phyloP scores from a whole-genome alignment of 345 rosid genomes.

The Populus nigra region DNA sequence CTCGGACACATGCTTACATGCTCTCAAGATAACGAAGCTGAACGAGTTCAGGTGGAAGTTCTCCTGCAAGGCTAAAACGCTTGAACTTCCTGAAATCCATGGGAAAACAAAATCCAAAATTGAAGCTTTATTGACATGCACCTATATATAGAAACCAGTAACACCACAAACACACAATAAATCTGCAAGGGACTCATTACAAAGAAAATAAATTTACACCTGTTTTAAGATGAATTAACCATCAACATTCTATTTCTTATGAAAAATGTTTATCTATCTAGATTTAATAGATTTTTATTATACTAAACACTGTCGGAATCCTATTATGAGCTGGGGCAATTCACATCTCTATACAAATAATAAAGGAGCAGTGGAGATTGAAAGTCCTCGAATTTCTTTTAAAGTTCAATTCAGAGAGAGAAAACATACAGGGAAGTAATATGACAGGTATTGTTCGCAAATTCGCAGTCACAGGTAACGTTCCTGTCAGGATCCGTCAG shows the following conservation, averaged over 20 bases:
- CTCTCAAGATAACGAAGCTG: slow-evolving; percentile 49
- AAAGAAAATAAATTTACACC: not conserved
- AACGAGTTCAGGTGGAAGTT: slow-evolving; percentile 48
- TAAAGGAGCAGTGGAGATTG: not conserved
- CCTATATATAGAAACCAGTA: not conserved
- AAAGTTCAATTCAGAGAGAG: not conserved
- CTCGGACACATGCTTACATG: slow-evolving; percentile 36
- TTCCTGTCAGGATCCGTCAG: slow-evolving; percentile 35
- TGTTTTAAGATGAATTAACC: not conserved
- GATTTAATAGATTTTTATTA: not conserved
- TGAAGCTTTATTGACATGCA: not conserved
- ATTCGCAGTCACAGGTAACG: slow-evolving; percentile 39
- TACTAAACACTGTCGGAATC: not conserved
- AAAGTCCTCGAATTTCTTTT: too few species aligned
- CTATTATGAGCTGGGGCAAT: not conserved
- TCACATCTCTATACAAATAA: not conserved
- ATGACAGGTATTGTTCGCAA: slow-evolving; percentile 23
- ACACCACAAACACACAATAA: not conserved
- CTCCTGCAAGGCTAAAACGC: slow-evolving; percentile 54
- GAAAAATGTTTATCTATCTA: not conserved
- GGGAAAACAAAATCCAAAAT: not conserved
- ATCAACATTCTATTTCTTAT: not conserved
- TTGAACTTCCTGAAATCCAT: slow-evolving; percentile 39
- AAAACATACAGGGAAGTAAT: slow-evolving; percentile 7
- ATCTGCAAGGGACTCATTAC: not conserved